Conservation (phyloP, 1,284 basidiomycete species). For the Sporisorium scitamineum region DNA sequence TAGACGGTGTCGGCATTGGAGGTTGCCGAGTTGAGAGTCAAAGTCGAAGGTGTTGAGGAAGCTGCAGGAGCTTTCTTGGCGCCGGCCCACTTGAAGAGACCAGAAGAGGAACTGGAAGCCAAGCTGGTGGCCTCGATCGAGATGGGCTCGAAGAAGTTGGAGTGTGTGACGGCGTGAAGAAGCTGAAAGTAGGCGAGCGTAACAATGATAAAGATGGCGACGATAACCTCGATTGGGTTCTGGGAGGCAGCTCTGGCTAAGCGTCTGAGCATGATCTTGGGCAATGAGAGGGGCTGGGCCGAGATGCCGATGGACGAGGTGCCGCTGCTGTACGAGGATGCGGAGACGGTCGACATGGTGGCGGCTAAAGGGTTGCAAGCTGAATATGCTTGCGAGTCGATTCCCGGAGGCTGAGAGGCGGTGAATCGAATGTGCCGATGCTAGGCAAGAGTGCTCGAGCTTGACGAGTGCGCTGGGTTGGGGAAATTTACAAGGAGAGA, state of each 20-base stretch:
- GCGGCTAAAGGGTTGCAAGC: not conserved
- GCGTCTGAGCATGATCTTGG: conserved; percentile 47
- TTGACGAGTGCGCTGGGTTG: not conserved
- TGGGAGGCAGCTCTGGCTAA: conserved; percentile 52
- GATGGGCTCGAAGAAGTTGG: conserved; percentile 70
- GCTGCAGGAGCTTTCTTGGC: conserved; percentile 10
- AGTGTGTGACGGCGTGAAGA: conserved; percentile 81
- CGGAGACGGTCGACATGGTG: conserved; percentile 42
- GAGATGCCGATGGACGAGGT: conserved; percentile 42
- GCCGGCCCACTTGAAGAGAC: conserved; percentile 48
- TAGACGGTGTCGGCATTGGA: conserved; percentile 38
- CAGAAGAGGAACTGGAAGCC: conserved; percentile 50
- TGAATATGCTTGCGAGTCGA: conserved; percentile 1
- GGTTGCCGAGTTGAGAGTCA: not conserved
- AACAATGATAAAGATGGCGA: conserved; percentile 84
- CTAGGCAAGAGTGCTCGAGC: not conserved
- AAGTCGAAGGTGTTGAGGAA: not conserved
- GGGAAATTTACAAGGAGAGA: conserved; percentile 9
- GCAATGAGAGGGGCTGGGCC: conserved; percentile 46
- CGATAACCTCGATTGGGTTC: conserved; percentile 81
- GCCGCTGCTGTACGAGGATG: conserved; percentile 44
- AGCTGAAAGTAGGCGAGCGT: conserved; percentile 93
- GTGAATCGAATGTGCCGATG: not conserved
- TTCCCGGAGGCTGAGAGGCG: not conserved
- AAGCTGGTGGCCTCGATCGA: conserved; percentile 50